Base-by-base conservation (phyloP, 345 rosid species). In the Salix dunnii region DNA sequence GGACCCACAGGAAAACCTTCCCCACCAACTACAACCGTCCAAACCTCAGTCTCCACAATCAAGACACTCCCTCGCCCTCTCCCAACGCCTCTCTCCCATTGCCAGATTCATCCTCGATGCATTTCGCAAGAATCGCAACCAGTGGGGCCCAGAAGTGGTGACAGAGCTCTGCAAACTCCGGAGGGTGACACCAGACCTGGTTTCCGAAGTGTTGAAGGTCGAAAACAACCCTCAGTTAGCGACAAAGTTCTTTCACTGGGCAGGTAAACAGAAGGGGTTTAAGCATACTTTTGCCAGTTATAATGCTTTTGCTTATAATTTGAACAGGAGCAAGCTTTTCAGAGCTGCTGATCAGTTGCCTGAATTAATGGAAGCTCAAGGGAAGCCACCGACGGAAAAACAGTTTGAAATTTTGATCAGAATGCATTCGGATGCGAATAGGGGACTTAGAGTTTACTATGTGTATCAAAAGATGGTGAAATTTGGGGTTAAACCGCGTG, bases 181-280 rank as follows among this genome's bases (percentile, higher is more conserved):
- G 31, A 91, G 98, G 23, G 91, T 95, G 51, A 95, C 96, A 31
- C 89, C 98, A 6, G 78, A 85, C 46, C 90, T 88, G 8, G 96
- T 95, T 58, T 86, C 97, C 0, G 98, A 95, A 81, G 97, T 95
- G 40, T 81, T 95, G 63, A 95, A 90, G 76, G 76, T 80, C 51
- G 92, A 89, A 5, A 86, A 70, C 62, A 73, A 86, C 79, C 88
- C 97, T 42, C 77, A 77, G 1, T 33, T 90, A 4, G 96, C 94
- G 33, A 77, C 99, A n/a, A 91, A 90, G 84, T 90, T 93, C 89
- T 95, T 95, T 78, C 90, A 85, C 74, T 93, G 99, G 98, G 97
- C 96, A 7, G 98, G 97, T 58, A 93, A 90, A 82, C 98, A 95
- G 25, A 95, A 91, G 80, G 96, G 99, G 30, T 93, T 88, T 58